Conservation (phyloP, 305 asterid species). For the Rubia tinctorum region DNA sequence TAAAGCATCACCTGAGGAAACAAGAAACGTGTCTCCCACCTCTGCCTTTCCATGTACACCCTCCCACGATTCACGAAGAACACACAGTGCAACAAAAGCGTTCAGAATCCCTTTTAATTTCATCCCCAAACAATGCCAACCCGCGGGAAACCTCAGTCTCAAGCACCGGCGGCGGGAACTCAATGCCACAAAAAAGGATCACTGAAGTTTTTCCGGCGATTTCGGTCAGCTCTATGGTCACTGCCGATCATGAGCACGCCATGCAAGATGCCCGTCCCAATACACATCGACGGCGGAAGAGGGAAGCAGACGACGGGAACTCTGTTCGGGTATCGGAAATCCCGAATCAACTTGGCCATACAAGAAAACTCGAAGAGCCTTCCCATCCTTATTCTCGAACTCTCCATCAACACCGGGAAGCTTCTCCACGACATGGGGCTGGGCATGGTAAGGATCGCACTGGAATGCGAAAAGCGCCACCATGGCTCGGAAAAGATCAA, state of each 20-base stretch:
- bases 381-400: constrained; percentile 70
- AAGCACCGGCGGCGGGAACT: constrained; percentile 32
- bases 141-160: constrained; percentile 34
- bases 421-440: constrained; percentile 85
- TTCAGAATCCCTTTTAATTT: not conserved
- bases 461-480: constrained; percentile 68
- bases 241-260: constrained; percentile 80
- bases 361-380: constrained; percentile 72
- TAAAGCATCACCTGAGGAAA: not conserved
- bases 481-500: constrained; percentile 45
- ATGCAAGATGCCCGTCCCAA: constrained; percentile 71
- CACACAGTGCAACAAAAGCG: not conserved
- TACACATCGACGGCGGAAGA: constrained; percentile 50
- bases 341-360: constrained; percentile 64
- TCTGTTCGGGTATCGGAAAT: constrained; percentile 62
- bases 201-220: constrained; percentile 55
- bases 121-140: constrained; percentile 18
- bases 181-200: constrained; percentile 44
- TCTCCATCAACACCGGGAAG: constrained; percentile 72
- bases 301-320: constrained; percentile 85
- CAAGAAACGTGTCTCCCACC: not conserved
- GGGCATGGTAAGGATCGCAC: constrained; percentile 74
- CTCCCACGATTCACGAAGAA: not conserved
- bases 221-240: constrained; percentile 68
- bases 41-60: not conserved